Base-by-base conservation (phyloP, 805 yeast genomes). In the Wickerhamia fluorescens region DNA sequence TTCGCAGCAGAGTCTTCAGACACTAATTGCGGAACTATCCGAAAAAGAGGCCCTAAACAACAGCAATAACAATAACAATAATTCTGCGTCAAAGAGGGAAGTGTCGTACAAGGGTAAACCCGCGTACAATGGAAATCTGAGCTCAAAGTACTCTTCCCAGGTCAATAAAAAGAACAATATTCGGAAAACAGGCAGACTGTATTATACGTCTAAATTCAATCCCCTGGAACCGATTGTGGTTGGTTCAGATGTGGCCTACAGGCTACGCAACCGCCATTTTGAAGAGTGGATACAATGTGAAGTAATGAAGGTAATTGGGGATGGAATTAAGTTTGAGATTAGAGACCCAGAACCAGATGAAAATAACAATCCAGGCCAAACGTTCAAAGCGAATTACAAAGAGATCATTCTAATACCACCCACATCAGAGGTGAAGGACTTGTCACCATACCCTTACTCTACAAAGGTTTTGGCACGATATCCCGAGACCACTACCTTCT, bases 311-410 rank as follows among this genome's bases (percentile, higher is more conserved):
- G 75, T 89, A 3, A 56, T 75, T n/a, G 73, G 74, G 1, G 95
- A 85, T 40, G 89, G 92, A 1, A 60, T 45, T 29, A 39, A 46
- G 42, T 87, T 79, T 50, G 97, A 92, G 55, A 88, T 92, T n/a
- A 75, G 85, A 43, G 98, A 92, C 53, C 96, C 97, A 0, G 98
- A 92, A 47, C 97, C 98, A 0, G 98, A 92, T 47, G 97, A 89
- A 45, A 71, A 77, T 42, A 84, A 82, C 38, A 85, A 88, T 33
- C 82, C 88, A 4, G 96, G 95, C 2, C 89, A 80, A 44, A 66
- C 82, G 1, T 92, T 79, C 58, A 81, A 78, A 44, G 87, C 95
- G 7, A 78, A 72, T 13, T 75, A 83, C 68, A 80, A 79, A 46
- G 97, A 92, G 40, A 56, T 85, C 3, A 67, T 85, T 14, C 58